Conservation (phyloP, 352 stramenopile genomes). For the Phytophthora citrophthora region DNA sequence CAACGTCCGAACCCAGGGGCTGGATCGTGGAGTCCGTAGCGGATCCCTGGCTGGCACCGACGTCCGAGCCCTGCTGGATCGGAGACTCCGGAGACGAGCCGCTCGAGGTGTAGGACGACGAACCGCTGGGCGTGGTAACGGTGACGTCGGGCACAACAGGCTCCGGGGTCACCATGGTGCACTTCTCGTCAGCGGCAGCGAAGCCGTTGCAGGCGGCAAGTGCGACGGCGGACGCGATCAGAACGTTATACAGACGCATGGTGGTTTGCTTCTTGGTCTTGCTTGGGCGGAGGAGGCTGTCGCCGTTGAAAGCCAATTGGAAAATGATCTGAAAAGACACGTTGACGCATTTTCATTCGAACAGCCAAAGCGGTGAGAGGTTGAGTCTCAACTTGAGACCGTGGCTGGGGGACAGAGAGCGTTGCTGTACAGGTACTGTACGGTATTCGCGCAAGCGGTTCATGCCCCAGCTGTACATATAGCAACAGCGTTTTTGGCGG, state of each 20-base stretch:
- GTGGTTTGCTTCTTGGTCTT: conserved; percentile 2
- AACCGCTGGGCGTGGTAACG: neutral
- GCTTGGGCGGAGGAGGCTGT: conserved; percentile 6
- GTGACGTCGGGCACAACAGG: neutral
- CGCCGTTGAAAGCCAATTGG: conserved; percentile 8
- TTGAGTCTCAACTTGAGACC: too few relatives aligned
- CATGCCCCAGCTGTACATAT: too few relatives aligned
- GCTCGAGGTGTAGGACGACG: conserved; percentile 2
- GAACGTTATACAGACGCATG: conserved; percentile 13
- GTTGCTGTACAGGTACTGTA: neutral
- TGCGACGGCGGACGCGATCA: conserved; percentile 6
- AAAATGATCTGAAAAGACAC: conserved; percentile 3
- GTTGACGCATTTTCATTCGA: conserved; percentile 1
- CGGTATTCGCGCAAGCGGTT: too few relatives aligned
- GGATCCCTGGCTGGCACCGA: neutral
- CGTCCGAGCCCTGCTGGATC: neutral
- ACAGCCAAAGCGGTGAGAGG: neutral
- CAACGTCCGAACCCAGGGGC: neutral
- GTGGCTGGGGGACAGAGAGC: neutral
- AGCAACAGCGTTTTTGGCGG: too few relatives aligned
- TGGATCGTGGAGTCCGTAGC: neutral
- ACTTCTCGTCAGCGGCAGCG: conserved; percentile 7
- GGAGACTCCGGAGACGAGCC: neutral
- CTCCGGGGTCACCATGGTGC: conserved; percentile 1
- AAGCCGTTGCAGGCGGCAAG: conserved; percentile 9